phyloP scores from a whole-genome alignment of 129 eudicot species.

The Rutidosis leptorrhynchoides region DNA sequence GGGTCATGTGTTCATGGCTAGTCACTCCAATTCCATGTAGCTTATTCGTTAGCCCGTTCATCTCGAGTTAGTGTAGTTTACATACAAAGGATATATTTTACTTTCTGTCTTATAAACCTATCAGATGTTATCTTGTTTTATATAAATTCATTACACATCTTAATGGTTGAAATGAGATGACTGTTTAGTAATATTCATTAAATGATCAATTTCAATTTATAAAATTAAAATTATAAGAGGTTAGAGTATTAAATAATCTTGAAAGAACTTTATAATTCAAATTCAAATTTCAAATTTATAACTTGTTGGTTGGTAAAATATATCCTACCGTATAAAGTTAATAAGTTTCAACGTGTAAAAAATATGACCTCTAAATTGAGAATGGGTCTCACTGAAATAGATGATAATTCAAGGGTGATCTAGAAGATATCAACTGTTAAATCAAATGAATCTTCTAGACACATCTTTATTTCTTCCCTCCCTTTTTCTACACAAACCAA shows the following conservation, averaged over 20 bases:
- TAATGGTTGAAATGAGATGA: not conserved
- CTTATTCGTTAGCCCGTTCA: not conserved
- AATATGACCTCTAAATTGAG: not conserved
- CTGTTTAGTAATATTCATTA: not conserved
- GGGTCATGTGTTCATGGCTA: not conserved
- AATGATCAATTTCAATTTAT: not conserved
- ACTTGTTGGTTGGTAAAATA: too few species aligned
- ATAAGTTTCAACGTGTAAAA: not conserved
- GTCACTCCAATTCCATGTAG: not conserved
- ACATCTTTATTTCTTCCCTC: not conserved
- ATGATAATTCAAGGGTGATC: not conserved
- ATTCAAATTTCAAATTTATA: too few species aligned
- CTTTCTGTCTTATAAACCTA: not conserved
- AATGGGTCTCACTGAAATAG: not conserved
- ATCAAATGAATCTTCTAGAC: not conserved
- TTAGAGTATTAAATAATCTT: too few species aligned
- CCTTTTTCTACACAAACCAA: not conserved
- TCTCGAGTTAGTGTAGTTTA: too few species aligned
- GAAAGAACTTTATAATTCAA: too few species aligned
- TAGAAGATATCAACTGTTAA: too few species aligned
- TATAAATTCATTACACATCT: not conserved
- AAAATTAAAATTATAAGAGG: too few species aligned
- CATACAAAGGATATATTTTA: too few species aligned
- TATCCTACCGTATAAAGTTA: too few species aligned
- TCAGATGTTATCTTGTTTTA: too few species aligned